Evolutionary conservation across 305 asterid genomes (phyloP), one percentile per base, ranked within the genome.

Genomic region (Andrographis paniculata): DNA sequence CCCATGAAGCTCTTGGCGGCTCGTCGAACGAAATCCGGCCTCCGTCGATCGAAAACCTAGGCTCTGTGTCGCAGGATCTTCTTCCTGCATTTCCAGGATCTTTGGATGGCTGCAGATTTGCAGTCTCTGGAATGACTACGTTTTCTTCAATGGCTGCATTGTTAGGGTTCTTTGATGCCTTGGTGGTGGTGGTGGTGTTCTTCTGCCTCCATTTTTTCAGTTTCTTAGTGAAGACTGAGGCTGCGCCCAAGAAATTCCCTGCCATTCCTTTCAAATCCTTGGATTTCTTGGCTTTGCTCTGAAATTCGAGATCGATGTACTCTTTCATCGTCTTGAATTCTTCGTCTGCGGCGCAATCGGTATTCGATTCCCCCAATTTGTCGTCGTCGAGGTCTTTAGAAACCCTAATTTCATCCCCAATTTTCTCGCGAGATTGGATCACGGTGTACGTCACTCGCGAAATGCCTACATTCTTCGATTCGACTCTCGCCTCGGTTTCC

Each of bases 1-100:
- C 98, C 96, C 96, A 86, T 12, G 98, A 91, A 55, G 95, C 95
- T 57, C 98, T 69, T 0, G 88, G 95, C 0, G 88, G 95, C 73
- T 86, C 94, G 60, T 91, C 96, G 39, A 78, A 60, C 20, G 91
- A 75, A 44, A 79, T 66, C 59, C 71, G 55, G 21, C 78, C 80
- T 6, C 54, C 82, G 58, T 89, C 99, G 11, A 76, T 71, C 0
- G 88, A 80, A 59, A 76, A 67, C 63, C 91, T 63, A 1, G 88
- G 80, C 16, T 81, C 92, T 1, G 63, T 64, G 42, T 87, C 95
- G 16, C 97, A 87, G 21, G 95, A 87, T 68, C 88, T 77, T 67
- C 94, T 63, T 27, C 91, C 76, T 23, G 50, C 54, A 37, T 17
- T 71, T 64, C 14, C 50, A 45, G 42, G 62, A 42, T 46, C 64